Evolutionary conservation across 495 filamentous ascomycete genomes (phyloP), one percentile per base, ranked within the genome.

Genomic region (Stereocaulon alpinum): DNA sequence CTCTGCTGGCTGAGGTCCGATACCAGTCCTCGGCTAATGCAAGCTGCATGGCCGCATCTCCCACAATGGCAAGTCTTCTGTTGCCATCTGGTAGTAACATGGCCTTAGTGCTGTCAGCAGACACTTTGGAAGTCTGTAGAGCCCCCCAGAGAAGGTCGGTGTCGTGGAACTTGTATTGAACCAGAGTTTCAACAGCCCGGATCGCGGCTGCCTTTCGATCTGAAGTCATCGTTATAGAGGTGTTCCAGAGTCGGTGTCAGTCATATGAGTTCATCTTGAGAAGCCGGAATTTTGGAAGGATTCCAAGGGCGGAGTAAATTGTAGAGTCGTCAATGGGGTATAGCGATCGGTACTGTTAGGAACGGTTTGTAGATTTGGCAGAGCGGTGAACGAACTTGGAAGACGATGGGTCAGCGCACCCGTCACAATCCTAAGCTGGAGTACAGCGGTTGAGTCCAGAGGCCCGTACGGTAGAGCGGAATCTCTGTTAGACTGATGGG

Each of bases 11-110:
- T 11, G 10, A 29, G 0, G 40, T 43, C 1, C 29, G 24, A 15
- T 61, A 61, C 62, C 55, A 64, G 7, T 15, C 14, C 22, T 53
- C 24, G 0, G 54, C 30, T 12, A 57, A 20, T 3, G 37, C 37
- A n/a, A 60, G 44, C 17, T 55, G 32, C 7, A 61, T 30, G 0
- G 57, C 47, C 1, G 37, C 24, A 48, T 64, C 59, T n/a, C 62
- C 59, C 1, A 64, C 22, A 18, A 64, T 47, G 3, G 62, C 62
- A 0, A 61, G 48, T 15, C 62, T 53, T 32, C 52, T 58, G n/a
- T 64, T 61, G 1, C 62, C 62, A 34, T 48, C 54, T 20, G 10
- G 20, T 12, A 40, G 15, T 2, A 34, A 45, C 9, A n/a, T 53
- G 12, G 27, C 20, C 2, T 24, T 27, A 12, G 9, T 20, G 2